phyloP scores from a whole-genome alignment of 2,329 filamentous ascomycete genomes.

The Exophiala oligosperma region DNA sequence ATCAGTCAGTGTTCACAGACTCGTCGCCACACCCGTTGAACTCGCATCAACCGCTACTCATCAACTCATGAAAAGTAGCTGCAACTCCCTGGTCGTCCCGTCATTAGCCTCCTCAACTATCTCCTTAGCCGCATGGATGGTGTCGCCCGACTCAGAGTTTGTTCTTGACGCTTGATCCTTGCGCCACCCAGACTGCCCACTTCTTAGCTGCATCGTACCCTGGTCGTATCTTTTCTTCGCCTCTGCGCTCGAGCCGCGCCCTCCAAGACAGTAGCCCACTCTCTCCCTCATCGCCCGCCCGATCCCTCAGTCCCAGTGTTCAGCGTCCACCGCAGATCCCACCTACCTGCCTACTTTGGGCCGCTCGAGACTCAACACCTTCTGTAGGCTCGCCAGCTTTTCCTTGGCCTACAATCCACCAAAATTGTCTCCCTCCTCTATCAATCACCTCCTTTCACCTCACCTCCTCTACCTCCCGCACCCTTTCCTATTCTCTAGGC shows the following conservation, averaged over 20 bases:
- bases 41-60: neutral
- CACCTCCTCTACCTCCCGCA: conserved; percentile 3
- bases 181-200: conserved; percentile 24
- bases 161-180: conserved; percentile 16
- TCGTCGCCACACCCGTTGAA: neutral
- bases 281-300: neutral
- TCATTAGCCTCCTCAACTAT: conserved; percentile 16
- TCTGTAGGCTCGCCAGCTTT: conserved; percentile 20
- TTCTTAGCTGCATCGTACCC: conserved; percentile 15
- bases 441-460: conserved; percentile 5
- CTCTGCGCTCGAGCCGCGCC: conserved; percentile 24
- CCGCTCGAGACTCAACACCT: conserved; percentile 28
- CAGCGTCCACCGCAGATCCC: conserved; percentile 22
- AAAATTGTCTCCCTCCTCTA: conserved; percentile 10
- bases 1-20: neutral
- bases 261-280: conserved; percentile 14
- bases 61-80: neutral
- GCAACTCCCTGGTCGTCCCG: conserved; percentile 12
- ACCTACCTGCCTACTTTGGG: conserved; percentile 20
- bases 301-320: neutral
- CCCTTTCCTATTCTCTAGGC: conserved; percentile 14
- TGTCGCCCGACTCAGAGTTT: conserved; percentile 9
- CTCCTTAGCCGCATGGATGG: conserved; percentile 23
- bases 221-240: conserved; percentile 19
- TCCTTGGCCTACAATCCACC: conserved; percentile 16